Evolutionary conservation across 2,329 filamentous ascomycete genomes (phyloP), one percentile per base, ranked within the genome.

Genomic region (Penicillium decumbens): DNA sequence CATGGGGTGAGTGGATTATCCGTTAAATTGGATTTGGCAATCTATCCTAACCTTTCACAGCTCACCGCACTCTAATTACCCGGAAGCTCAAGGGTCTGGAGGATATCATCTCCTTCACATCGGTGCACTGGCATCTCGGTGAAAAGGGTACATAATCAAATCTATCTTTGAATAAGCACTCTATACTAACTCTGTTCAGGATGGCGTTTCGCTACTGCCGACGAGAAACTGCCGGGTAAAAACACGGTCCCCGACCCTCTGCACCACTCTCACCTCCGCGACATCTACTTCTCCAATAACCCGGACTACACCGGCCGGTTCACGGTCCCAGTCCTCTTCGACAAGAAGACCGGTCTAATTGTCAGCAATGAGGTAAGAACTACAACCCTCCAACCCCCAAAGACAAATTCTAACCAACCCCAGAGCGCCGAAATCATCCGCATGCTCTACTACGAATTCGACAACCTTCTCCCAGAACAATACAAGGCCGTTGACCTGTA

Each of bases 31-130:
- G 8, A 12, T 33, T 15, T 4, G 9, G 13, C 0, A 9, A 3
- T 61, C 62, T 45, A 29, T 47, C 29, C 37, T 49, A 30, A 35
- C 37, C 6, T 41, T 24, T 28, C 47, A 20, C 71, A 84, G 91
- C 92, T 4, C 89, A 89, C 65, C 85, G 93, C 38, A 86, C 89
- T 0, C 77, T 97, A 57, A 95, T 97, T 59, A 87, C 88, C 2
- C 81, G 92, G 50, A 86, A 89, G 68, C 80, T 98, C 63, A 98
- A 97, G 76, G 93, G 92, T 0, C 79, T 98, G 0, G 88, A 97
- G 62, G 85, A 95, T 49, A 80, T 93, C 57, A 84, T 98, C 59
- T 75, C 81, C 5, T 78, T 82, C 51, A 93, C 89, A 0, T 83
- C 82, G n/a, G 91, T 96, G 45, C 91, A 96, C 72, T 97, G 91